These are phyloP conservation scores for Antrodiella citrinella DNA, from an alignment of 768 basidiomycete genomes.

Conservation along the genomic window DNA sequence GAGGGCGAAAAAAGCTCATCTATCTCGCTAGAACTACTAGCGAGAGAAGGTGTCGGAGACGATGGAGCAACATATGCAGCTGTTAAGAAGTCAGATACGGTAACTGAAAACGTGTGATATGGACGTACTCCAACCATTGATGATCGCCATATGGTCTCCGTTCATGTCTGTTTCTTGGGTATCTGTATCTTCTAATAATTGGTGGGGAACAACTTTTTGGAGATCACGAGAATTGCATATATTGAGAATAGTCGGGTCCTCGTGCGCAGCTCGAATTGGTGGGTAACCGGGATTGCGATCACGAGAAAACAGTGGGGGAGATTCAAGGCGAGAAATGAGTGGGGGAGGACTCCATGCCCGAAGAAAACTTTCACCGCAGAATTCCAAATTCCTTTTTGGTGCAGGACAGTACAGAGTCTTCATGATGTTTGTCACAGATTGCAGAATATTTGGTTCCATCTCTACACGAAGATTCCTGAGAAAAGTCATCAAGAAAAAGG, in stretches of 20 bases:
- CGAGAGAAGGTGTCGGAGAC: conserved; percentile 28
- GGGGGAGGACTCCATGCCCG: conserved; percentile 21
- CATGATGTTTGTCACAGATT: conserved; percentile 21
- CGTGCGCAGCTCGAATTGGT: conserved; percentile 5
- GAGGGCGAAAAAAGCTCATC: conserved; percentile 47
- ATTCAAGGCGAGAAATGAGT: conserved; percentile 20
- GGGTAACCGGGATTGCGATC: conserved; percentile 14
- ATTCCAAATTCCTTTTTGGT: no score
- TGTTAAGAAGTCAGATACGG: neutral
- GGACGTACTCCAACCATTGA: conserved; percentile 59
- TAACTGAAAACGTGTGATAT: neutral
- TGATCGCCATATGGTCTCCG: conserved; percentile 45
- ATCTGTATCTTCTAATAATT: no score
- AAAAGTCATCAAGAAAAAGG: conserved; percentile 15
- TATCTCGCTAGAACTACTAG: conserved; percentile 32
- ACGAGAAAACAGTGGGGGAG: conserved; percentile 43
- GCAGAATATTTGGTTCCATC: conserved; percentile 17
- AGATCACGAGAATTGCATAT: no score
- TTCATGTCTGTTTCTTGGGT: conserved; percentile 29
- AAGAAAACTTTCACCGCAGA: no score
- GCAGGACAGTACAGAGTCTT: no score
- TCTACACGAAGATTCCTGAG: conserved; percentile 1
- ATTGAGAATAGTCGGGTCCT: conserved; percentile 18
- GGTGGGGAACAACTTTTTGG: no score
- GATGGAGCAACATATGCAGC: conserved; percentile 14